Base-by-base conservation (phyloP, 2,329 filamentous ascomycete species). In the Diaporthe aspalathi region DNA sequence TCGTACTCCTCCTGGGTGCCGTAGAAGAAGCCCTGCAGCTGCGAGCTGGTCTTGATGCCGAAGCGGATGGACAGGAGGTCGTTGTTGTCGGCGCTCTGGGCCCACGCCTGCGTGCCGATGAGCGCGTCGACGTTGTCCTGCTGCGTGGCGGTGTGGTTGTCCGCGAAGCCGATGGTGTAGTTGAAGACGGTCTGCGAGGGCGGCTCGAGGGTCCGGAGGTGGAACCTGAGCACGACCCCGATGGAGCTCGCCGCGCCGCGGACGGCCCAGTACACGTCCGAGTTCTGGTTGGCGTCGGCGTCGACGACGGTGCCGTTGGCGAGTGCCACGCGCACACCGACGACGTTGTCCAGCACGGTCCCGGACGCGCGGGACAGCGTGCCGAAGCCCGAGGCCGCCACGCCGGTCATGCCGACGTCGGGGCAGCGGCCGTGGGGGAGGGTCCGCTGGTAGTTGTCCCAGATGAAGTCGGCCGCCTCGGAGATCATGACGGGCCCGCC, bases 21-120 rank as follows among this genome's bases (percentile, higher is more conserved):
- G 54, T 69, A 69, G 54, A 69, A 69, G 67, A 69, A 69, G n/a
- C 67, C 67, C 29, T 50, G 35, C 5, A 69, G 43, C 40, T 52
- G 24, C 35, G 54, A 62, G 29, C n/a, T 40, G 16, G 43, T 69
- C 40, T 24, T 63, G 54, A 69, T 20, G 27, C 22, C 45, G 54
- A 69, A 69, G 17, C 67, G 67, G 32, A 53, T 40, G 16, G 67
- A 69, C 22, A 69, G 32, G 6, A 69, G 43, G 35, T 69, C 67
- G 67, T 69, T 69, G 67, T 69, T 69, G 67, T 69, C 54, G 16
- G 45, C 43, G 45, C 67, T 63, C 45, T 52, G 54, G 29, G 54
- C 67, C 67, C 67, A 69, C 8, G 45, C 29, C 56, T 69, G 67
- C 4, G 43, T 52, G n/a, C 67, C 67, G 22, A 69, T 29, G n/a